Conservation (phyloP, 495 filamentous ascomycete genomes). For the Penicillium coffeae region DNA sequence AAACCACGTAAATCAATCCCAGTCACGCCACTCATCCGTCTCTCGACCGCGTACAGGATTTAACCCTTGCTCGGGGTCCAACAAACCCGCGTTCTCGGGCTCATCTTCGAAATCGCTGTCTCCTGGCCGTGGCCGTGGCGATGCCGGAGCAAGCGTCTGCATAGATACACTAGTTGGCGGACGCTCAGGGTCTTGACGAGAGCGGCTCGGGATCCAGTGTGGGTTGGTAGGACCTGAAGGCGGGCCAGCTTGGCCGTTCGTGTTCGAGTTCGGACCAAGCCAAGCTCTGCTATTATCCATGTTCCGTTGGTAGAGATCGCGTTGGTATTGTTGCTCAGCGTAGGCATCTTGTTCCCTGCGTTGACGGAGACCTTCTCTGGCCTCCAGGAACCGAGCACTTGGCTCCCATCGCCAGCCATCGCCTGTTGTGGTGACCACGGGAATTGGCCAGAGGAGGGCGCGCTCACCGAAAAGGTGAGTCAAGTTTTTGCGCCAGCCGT, state of each 20-base stretch:
- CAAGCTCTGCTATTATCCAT: conserved; percentile 33
- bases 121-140: conserved; percentile 40
- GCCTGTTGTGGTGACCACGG: conserved; percentile 75
- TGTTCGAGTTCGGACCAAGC: conserved; percentile 19
- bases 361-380: conserved; percentile 54
- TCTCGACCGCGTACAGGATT: conserved; percentile 9
- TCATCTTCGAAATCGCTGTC: conserved; percentile 42
- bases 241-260: too few species aligned
- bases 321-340: conserved; percentile 46
- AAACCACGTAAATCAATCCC: conserved; percentile 34
- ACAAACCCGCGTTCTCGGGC: conserved; percentile 23
- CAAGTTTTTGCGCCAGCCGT: conserved; percentile 78
- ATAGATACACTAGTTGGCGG: conserved; percentile 50
- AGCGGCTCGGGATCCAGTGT: conserved; percentile 37
- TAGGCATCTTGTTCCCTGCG: conserved; percentile 56
- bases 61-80: conserved; percentile 12
- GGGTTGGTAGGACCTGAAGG: too few species aligned
- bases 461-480: conserved; percentile 73
- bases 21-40: conserved; percentile 44
- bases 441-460: conserved; percentile 71
- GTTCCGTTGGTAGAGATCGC: conserved; percentile 39
- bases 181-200: conserved; percentile 48
- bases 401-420: conserved; percentile 97
- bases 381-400: conserved; percentile 65
- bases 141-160: conserved; percentile 46